Base-by-base conservation (phyloP, 2,329 filamentous ascomycete genomes). In the Fusarium sororula region DNA sequence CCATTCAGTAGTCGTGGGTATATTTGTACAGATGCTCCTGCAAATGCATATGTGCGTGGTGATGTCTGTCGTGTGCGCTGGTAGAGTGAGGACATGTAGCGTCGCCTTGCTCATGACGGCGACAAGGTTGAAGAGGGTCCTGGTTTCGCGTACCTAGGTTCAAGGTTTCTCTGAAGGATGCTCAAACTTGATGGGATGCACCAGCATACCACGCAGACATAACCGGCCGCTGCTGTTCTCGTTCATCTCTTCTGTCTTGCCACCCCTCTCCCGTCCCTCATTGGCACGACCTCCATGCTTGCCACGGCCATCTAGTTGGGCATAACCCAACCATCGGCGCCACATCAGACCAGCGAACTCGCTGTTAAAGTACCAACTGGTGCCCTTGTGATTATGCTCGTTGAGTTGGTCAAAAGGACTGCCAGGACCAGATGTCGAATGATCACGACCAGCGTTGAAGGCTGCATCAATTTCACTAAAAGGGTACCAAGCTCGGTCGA, bases 351-450 rank as follows among this genome's bases (percentile, higher is more conserved):
- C 89, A 2, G 93, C 91, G 78, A 96, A 97, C 56, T 91, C 89
- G 28, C 91, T 91, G 76, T 94, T 93, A 82, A 94, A 97, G 82
- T 96, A 97, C 93, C 93, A 97, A 50, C 89, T 94, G 48, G 91
- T 92, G 20, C 94, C 93, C 76, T 90, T 90, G 84, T 96, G 94
- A 81, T 95, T 95, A 81, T 94, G 93, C 82, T 97, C 94, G 60
- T 94, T 91, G 73, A 89, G 87, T 26, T 87, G 78, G 64, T 91
- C 90, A 75, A 92, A 94, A 12, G 93, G 88, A 44, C 90, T 92
- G 41, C 92, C 90, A 37, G 86, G 84, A 3, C 92, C 90, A 13
- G 91, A 89, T 0, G 90, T 88, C 3, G 89, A 90, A 70, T 90
- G 90, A 75, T 92, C 89, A n/a, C 88, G 85, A 30, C 92, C 92